Evolutionary conservation across 2,329 filamentous ascomycete genomes (phyloP).

Genomic region (Westerdykella aurantiaca): DNA sequence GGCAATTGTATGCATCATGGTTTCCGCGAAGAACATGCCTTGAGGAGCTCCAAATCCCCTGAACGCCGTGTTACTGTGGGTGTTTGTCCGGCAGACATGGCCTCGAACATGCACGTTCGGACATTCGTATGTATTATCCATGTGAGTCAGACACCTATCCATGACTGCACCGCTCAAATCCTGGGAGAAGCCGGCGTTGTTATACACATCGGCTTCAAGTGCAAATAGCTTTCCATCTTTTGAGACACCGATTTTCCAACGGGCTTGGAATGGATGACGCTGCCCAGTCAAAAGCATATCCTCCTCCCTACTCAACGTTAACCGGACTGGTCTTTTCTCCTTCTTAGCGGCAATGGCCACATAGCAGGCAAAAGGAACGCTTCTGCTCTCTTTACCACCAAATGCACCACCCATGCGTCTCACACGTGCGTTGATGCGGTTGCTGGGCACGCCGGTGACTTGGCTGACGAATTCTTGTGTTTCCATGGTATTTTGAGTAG

Average conservation of each 20-base stretch:
- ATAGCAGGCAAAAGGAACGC: slow-evolving; percentile 74
- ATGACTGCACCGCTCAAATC: slow-evolving; percentile 69
- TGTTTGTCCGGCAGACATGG: slow-evolving; percentile 85
- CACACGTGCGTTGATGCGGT: slow-evolving; percentile 82
- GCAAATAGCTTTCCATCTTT: slow-evolving; percentile 89
- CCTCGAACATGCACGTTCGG: slow-evolving; percentile 82
- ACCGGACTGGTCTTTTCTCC: slow-evolving; percentile 71
- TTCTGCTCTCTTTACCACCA: slow-evolving; percentile 87
- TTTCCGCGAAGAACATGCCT: slow-evolving; percentile 87
- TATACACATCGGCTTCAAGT: slow-evolving; percentile 81
- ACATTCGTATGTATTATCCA: slow-evolving; percentile 82
- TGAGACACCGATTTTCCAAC: slow-evolving; percentile 88
- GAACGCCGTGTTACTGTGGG: slow-evolving; percentile 93
- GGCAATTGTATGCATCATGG: slow-evolving; percentile 80
- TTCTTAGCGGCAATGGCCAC: slow-evolving; percentile 83
- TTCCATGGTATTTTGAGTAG: slow-evolving; percentile 38
- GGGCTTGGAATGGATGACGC: slow-evolving; percentile 79
- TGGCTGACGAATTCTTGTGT: slow-evolving; percentile 64
- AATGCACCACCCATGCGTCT: slow-evolving; percentile 91
- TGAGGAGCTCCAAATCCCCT: slow-evolving; percentile 92
- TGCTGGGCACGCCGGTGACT: slow-evolving; percentile 73
- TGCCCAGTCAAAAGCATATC: slow-evolving; percentile 90
- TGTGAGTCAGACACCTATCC: slow-evolving; percentile 77
- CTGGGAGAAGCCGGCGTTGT: slow-evolving; percentile 76
- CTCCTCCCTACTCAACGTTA: slow-evolving; percentile 93